phyloP scores from a whole-genome alignment of 169 alveolate genomes.

The Babesia divergens region DNA sequence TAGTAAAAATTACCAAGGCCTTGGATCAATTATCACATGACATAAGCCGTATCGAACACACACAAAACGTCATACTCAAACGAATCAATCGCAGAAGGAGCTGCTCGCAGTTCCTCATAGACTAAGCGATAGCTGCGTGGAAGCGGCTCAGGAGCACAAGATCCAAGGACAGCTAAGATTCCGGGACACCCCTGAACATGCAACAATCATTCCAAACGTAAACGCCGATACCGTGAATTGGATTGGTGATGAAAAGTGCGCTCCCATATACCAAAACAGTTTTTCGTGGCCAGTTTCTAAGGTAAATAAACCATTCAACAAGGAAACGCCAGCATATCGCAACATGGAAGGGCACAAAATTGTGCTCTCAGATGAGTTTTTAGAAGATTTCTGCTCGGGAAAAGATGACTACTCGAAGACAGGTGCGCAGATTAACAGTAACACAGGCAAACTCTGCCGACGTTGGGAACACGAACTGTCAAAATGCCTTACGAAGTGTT shows the following conservation, averaged over 20 bases:
- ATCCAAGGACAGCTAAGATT: no score
- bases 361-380: conserved; percentile 39
- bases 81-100: not conserved
- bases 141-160: no score
- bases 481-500: conserved; percentile 24
- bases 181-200: no score
- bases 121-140: not conserved
- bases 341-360: conserved; percentile 39
- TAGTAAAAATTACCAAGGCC: not conserved
- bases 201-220: no score
- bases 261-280: no score
- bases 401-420: conserved; percentile 19
- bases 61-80: not conserved
- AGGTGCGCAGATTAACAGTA: not conserved
- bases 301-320: no score
- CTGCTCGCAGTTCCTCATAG: conserved; percentile 7
- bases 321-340: no score
- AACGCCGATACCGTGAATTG: no score
- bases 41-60: not conserved
- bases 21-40: not conserved
- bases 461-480: conserved; percentile 25
- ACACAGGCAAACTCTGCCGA: conserved; percentile 6
- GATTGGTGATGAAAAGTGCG: no score
- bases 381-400: conserved; percentile 37
- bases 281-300: no score